Evolutionary conservation across 2,329 filamentous ascomycete genomes (phyloP).

Genomic region (Arthrinium puccinioides): DNA sequence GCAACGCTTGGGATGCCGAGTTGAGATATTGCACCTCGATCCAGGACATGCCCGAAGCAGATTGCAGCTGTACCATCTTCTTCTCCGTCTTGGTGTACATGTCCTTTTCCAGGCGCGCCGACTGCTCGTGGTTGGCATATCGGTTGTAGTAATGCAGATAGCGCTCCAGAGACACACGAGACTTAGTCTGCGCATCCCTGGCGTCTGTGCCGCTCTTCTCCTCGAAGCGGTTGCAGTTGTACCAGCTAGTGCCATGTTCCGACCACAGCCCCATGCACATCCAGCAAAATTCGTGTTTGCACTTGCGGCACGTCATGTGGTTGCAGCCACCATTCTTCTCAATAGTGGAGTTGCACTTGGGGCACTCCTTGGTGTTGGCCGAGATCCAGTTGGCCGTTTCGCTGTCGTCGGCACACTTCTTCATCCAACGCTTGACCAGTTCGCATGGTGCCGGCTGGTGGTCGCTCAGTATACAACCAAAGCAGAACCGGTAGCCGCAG

Average conservation of each 20-base stretch:
- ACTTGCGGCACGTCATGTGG: conserved; percentile 31
- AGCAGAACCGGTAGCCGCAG: conserved; percentile 87
- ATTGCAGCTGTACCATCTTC: conserved; percentile 97
- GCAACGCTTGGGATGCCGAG: conserved; percentile 83
- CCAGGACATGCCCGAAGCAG: conserved; percentile 93
- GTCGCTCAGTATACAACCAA: conserved; percentile 82
- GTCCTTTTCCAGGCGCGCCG: conserved; percentile 91
- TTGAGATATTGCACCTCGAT: conserved; percentile 98
- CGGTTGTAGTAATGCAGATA: conserved; percentile 99
- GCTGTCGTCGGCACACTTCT: conserved; percentile 97
- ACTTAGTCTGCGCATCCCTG: conserved; percentile 85
- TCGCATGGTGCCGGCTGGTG: conserved; percentile 91
- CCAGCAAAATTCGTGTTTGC: conserved; percentile 66
- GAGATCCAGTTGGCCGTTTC: conserved; percentile 99
- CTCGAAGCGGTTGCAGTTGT: conserved; percentile 96
- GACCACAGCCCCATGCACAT: conserved; percentile 99
- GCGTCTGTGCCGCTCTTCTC: conserved; percentile 92
- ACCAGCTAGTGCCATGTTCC: conserved; percentile 98
- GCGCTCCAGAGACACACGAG: conserved; percentile 83
- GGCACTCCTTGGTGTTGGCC: conserved; percentile 97
- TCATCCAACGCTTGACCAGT: conserved; percentile 89
- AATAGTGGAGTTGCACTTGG: conserved; percentile 91
- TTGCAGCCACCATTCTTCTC: conserved; percentile 72
- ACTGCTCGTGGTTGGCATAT: conserved; percentile 98
- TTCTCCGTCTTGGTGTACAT: conserved; percentile 94